These are phyloP conservation scores for Suhomyces atakaporum DNA, from an alignment of 1,139 yeast genomes.

Conservation along the genomic window DNA sequence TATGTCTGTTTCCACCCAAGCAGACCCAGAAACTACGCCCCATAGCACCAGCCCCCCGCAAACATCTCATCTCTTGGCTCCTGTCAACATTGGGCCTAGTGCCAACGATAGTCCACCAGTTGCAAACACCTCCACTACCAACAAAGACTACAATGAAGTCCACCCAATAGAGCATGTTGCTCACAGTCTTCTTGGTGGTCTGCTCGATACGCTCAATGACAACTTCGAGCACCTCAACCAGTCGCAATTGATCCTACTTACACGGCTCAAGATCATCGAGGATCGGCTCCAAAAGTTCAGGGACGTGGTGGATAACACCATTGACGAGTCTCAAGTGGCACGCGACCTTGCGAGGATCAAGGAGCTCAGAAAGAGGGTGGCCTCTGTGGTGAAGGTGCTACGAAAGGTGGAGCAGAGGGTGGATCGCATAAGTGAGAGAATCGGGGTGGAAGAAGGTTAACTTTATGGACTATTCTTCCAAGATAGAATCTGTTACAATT, in stretches of 20 bases:
- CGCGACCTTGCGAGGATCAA: slow-evolving; percentile 35
- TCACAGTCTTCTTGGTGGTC: slow-evolving; percentile 54
- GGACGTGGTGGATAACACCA: slow-evolving; percentile 15
- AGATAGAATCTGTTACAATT: no score
- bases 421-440: slow-evolving; percentile 11
- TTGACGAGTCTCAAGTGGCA: slow-evolving; percentile 19
- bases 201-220: slow-evolving; percentile 53
- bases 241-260: slow-evolving; percentile 55
- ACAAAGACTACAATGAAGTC: slow-evolving; percentile 28
- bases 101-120: no score
- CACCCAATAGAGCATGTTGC: slow-evolving; percentile 62
- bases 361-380: slow-evolving; percentile 37
- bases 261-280: slow-evolving; percentile 49
- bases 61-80: no score
- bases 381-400: slow-evolving; percentile 30
- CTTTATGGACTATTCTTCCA: no score
- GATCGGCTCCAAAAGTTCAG: slow-evolving; percentile 32
- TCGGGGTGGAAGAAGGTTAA: no score
- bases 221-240: slow-evolving; percentile 56
- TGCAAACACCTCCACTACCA: no score
- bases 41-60: no score
- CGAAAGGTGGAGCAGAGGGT: slow-evolving; percentile 37
- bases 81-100: no score
- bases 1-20: no score
- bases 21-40: no score